Evolutionary conservation across 2,329 filamentous ascomycete genomes (phyloP).

Genomic region (Pseudogymnoascus sp.): DNA sequence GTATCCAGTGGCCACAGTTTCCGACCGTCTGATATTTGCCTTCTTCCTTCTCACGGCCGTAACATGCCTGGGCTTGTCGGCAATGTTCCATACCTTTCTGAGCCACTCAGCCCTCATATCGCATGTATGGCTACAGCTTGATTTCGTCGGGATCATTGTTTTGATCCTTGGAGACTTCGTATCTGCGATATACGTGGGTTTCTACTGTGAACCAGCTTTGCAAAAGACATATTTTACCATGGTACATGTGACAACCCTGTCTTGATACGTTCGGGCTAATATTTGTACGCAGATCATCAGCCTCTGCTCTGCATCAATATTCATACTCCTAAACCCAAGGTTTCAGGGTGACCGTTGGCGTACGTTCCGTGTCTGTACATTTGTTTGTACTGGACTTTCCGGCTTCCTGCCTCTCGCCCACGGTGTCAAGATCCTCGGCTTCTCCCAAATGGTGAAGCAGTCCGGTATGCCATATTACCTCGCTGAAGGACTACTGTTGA

Average conservation of each 20-base stretch:
- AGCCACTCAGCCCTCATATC: slow-evolving; percentile 32
- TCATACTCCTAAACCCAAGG: slow-evolving; percentile 24
- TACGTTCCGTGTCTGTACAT: slow-evolving; percentile 20
- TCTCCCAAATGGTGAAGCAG: slow-evolving; percentile 11
- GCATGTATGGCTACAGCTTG: slow-evolving; percentile 32
- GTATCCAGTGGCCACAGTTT: slow-evolving; percentile 29
- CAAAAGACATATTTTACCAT: slow-evolving; percentile 31
- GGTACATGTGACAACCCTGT: slow-evolving; percentile 21
- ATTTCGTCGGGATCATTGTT: slow-evolving; percentile 33
- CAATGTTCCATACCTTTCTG: slow-evolving; percentile 34
- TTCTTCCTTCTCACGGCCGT: slow-evolving; percentile 32
- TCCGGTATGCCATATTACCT: slow-evolving; percentile 20
- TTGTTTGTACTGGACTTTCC: slow-evolving; percentile 21
- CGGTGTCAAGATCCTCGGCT: slow-evolving; percentile 18
- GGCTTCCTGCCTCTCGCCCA: slow-evolving; percentile 23
- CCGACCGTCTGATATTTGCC: slow-evolving; percentile 34
- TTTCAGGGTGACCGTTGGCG: slow-evolving; percentile 17
- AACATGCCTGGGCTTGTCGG: slow-evolving; percentile 32
- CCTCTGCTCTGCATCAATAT: slow-evolving; percentile 29
- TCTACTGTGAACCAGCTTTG: slow-evolving; percentile 32
- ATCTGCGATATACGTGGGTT: slow-evolving; percentile 34
- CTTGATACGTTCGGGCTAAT: background rate
- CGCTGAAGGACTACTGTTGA: slow-evolving; percentile 13
- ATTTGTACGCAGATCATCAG: slow-evolving; percentile 27
- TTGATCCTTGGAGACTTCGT: slow-evolving; percentile 34